Conservation (phyloP, 2,329 filamentous ascomycete species). For the Amesomyces nigricolor region DNA sequence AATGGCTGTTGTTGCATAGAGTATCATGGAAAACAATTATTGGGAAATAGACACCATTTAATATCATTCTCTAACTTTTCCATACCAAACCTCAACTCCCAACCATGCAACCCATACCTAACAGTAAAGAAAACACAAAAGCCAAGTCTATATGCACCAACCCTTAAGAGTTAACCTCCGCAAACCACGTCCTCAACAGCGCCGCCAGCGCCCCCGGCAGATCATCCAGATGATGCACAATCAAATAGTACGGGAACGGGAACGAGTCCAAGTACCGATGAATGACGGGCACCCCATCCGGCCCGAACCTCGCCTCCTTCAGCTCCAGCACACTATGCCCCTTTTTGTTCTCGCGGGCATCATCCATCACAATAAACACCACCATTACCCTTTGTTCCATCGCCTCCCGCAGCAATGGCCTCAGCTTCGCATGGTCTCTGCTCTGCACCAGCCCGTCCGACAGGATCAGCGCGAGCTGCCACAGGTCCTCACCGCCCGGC, state of each 20-base stretch:
- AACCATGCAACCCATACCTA: not conserved
- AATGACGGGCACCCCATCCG: slow-evolving; percentile 66
- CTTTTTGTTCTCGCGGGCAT: slow-evolving; percentile 43
- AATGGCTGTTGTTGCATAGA: too few species aligned
- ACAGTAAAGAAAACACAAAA: not conserved
- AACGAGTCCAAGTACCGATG: slow-evolving; percentile 92
- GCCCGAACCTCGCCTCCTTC: slow-evolving; percentile 72
- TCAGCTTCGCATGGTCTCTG: slow-evolving; percentile 72
- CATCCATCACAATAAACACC: slow-evolving; percentile 94
- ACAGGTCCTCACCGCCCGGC: slow-evolving; percentile 62
- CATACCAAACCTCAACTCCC: not conserved
- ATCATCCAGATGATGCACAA: slow-evolving; percentile 88
- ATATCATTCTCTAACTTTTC: slow-evolving; percentile 2
- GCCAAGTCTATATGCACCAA: not conserved
- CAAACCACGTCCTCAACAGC: slow-evolving; percentile 93
- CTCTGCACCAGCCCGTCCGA: slow-evolving; percentile 89
- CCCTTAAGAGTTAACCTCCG: slow-evolving; percentile 51
- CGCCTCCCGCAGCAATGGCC: slow-evolving; percentile 76
- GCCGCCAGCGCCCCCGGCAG: slow-evolving; percentile 82
- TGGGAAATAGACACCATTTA: too few species aligned
- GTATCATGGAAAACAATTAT: too few species aligned
- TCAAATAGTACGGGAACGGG: slow-evolving; percentile 93
- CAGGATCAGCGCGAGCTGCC: slow-evolving; percentile 91
- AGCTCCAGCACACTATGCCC: slow-evolving; percentile 76
- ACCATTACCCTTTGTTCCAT: slow-evolving; percentile 95